Base-by-base conservation (phyloP, 352 stramenopile species). In the Globisporangium rhizosaccharum region DNA sequence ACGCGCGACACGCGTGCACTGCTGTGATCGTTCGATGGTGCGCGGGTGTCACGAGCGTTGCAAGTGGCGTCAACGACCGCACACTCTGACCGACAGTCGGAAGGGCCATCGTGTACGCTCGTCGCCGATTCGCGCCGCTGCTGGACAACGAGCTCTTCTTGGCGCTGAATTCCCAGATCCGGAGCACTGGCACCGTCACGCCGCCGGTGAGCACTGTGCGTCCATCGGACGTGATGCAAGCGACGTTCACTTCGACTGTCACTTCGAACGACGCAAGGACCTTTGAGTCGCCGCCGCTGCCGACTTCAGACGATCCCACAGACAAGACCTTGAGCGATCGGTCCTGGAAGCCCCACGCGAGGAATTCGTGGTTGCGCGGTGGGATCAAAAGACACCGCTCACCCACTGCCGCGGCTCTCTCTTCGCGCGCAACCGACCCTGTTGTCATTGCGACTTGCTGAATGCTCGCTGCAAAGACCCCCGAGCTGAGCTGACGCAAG, bases 261-360 rank as follows among this genome's bases (percentile, higher is more conserved):
- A 89, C 57, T 51, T 89, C 79, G 26, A 88, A 74, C 14, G 73
- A 82, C 44, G 74, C 63, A 25, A 91, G 44, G 10, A 88, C 62
- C 57, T 87, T 87, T 3, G 80, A 82, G 11, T 92, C 80, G 1
- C 66, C 53, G 9, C 72, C 71, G 56, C 75, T 66, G 1, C 73
- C 73, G 14, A 72, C 63, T 45, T 91, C 79, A 17, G 54, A 71
- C 8, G 62, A 58, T 5, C 73, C 70, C 5, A 65, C 68, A 0
- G 81, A 76, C 12, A 90, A 48, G 10, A 90, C 56, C 53, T 88
- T 88, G 46, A 90, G 67, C 17, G 76, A 79, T 0, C 72, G 72
- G 37, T 90, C 82, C 46, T 84, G 74, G 58, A 87, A 90, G 0
- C 76, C 76, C 82, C 82, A 91, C 2, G 82, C 75, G 9, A 90